These are phyloP conservation scores for Saccharomycopsis fodiens DNA, from an alignment of 805 yeast genomes.

Conservation along the genomic window DNA sequence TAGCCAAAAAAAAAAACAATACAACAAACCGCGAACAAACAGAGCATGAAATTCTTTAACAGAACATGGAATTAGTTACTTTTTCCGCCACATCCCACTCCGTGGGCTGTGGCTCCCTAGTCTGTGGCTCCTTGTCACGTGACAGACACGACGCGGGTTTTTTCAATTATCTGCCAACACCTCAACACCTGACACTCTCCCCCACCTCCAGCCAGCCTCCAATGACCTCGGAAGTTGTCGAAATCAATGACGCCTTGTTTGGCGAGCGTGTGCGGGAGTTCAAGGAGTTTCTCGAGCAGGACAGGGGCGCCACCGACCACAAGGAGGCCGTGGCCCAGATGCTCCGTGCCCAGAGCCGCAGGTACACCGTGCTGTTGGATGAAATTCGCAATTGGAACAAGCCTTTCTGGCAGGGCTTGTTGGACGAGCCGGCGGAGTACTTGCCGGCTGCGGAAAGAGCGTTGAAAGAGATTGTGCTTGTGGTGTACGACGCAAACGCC, in stretches of 20 bases:
- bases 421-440: constrained; percentile 72
- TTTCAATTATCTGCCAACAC: no score
- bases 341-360: constrained; percentile 55
- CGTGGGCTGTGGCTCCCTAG: no score
- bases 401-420: constrained; percentile 67
- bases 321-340: constrained; percentile 63
- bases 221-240: no score
- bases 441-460: constrained; percentile 89
- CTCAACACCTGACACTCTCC: no score
- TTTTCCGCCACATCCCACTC: no score
- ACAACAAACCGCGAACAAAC: no score
- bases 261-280: constrained; percentile 83
- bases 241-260: constrained; percentile 38
- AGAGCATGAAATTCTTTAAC: no score
- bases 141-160: no score
- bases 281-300: constrained; percentile 67
- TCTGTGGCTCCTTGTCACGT: no score
- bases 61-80: no score
- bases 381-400: constrained; percentile 81
- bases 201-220: no score
- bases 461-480: constrained; percentile 66
- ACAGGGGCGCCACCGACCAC: constrained; percentile 48
- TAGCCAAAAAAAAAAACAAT: no score
- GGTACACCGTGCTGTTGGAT: constrained; percentile 74
- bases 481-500: constrained; percentile 59